A percentile compares a stretch with the other conserved stretches of the same genome.
Conservation (phyloP, 352 stramenopile genomes). For the Phytophthora quininea region DNA sequence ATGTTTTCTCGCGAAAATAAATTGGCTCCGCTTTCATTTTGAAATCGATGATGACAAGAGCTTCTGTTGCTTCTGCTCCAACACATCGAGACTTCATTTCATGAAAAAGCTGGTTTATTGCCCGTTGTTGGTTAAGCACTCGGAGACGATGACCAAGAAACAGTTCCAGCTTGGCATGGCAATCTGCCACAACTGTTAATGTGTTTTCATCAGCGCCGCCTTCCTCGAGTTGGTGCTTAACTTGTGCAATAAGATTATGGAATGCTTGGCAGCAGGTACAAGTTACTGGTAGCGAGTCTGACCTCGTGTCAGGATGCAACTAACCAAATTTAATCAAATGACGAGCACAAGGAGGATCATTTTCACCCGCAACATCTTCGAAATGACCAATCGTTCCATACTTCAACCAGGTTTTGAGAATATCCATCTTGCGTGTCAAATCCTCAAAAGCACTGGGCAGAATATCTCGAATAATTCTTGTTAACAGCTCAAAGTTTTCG, state of each 20-base stretch:
- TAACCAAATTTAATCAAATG: too few species aligned
- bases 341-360: neutral
- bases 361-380: slow-evolving; percentile 8
- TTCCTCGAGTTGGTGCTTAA: neutral
- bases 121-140: slow-evolving; percentile 11
- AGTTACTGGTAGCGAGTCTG: neutral
- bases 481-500: slow-evolving; percentile 2
- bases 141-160: slow-evolving; percentile 15
- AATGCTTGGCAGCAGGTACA: too few species aligned
- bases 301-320: neutral
- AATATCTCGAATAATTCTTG: slow-evolving; percentile 6
- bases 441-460: neutral
- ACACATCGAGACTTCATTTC: slow-evolving; percentile 8
- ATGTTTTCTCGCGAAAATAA: slow-evolving; percentile 16
- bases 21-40: slow-evolving; percentile 15
- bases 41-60: slow-evolving; percentile 18
- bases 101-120: neutral
- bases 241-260: neutral
- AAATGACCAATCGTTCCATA: neutral
- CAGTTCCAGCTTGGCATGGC: slow-evolving; percentile 6
- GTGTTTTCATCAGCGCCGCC: neutral
- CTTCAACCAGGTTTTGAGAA: slow-evolving; percentile 2
- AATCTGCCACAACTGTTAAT: neutral
- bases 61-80: slow-evolving; percentile 2
- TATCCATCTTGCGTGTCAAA: neutral